A percentile compares a stretch with the other conserved stretches of the same genome.
phyloP scores from a whole-genome alignment of 1,284 basidiomycete genomes.

The Papiliotrema laurentii region DNA sequence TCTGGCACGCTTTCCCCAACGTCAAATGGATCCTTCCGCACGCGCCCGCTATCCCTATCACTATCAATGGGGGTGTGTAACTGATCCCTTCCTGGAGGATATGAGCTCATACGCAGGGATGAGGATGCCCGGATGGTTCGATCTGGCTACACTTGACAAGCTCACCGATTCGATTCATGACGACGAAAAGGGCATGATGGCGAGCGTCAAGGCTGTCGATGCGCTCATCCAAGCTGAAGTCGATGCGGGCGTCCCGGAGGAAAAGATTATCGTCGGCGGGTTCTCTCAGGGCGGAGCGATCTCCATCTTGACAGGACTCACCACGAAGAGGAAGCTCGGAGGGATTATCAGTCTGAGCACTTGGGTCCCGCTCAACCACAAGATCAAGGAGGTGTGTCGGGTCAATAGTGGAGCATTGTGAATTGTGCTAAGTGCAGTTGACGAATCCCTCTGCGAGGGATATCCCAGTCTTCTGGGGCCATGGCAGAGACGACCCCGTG shows the following conservation, averaged over 20 bases:
- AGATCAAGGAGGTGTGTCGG: constrained; percentile 59
- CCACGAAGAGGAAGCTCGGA: constrained; percentile 62
- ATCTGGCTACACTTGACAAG: constrained; percentile 63
- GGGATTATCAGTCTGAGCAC: constrained; percentile 70
- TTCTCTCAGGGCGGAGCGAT: constrained; percentile 86
- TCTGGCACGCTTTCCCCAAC: constrained; percentile 58
- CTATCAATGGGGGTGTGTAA: constrained; percentile 41
- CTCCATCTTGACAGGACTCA: constrained; percentile 66
- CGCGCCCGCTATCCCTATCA: constrained; percentile 56
- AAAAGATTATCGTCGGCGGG: constrained; percentile 63
- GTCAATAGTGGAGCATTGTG: not conserved
- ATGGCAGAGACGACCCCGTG: constrained; percentile 71
- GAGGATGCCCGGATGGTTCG: constrained; percentile 58
- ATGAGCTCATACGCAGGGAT: constrained; percentile 14
- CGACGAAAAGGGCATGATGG: constrained; percentile 63
- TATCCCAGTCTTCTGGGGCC: constrained; percentile 82
- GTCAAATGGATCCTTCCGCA: constrained; percentile 80
- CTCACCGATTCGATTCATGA: constrained; percentile 60
- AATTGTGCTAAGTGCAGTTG: constrained; percentile 12
- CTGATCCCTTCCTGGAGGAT: not conserved
- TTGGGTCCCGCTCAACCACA: constrained; percentile 65
- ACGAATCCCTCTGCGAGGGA: constrained; percentile 44
- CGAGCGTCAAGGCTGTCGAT: constrained; percentile 61
- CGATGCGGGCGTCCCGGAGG: constrained; percentile 61
- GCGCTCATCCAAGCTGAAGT: constrained; percentile 69